These are phyloP conservation scores for Colletotrichum sp. DNA, from an alignment of 2,329 filamentous ascomycete genomes.

Conservation along the genomic window DNA sequence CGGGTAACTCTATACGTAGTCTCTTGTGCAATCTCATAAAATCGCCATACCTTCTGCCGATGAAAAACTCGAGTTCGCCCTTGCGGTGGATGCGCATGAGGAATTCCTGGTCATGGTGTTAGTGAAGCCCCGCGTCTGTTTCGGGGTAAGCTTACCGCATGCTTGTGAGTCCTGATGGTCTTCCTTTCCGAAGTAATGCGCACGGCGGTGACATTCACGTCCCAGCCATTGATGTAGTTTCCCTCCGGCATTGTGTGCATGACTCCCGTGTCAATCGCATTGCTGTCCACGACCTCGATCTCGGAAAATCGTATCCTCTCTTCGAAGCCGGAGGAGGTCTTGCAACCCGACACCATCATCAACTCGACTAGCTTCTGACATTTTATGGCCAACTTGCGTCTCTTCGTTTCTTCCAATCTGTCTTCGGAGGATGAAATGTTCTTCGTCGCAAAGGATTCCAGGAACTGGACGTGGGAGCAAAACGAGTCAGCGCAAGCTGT, in stretches of 20 bases:
- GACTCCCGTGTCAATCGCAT: constrained; percentile 89
- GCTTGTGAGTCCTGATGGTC: constrained; percentile 87
- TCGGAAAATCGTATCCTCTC: constrained; percentile 96
- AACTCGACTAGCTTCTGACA: constrained; percentile 95
- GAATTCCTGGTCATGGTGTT: constrained; percentile 73
- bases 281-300: constrained; percentile 93
- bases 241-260: constrained; percentile 89
- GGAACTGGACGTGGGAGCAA: constrained; percentile 64
- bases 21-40: constrained; percentile 82
- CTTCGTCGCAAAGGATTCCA: constrained; percentile 96
- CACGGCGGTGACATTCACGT: constrained; percentile 93
- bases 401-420: constrained; percentile 93
- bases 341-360: constrained; percentile 99
- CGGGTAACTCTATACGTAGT: constrained; percentile 84
- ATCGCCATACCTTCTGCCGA: constrained; percentile 87
- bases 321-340: constrained; percentile 95
- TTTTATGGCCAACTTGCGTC: constrained; percentile 89
- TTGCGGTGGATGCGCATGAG: constrained; percentile 83
- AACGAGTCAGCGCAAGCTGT: constrained; percentile 11
- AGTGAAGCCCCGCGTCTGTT: not conserved
- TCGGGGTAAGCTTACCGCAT: constrained; percentile 68
- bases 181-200: constrained; percentile 81
- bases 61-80: constrained; percentile 76
- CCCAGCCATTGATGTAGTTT: constrained; percentile 93
- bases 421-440: constrained; percentile 98